Conservation (phyloP, 2,329 filamentous ascomycete genomes). For the Coniochaeta pulveracea region DNA sequence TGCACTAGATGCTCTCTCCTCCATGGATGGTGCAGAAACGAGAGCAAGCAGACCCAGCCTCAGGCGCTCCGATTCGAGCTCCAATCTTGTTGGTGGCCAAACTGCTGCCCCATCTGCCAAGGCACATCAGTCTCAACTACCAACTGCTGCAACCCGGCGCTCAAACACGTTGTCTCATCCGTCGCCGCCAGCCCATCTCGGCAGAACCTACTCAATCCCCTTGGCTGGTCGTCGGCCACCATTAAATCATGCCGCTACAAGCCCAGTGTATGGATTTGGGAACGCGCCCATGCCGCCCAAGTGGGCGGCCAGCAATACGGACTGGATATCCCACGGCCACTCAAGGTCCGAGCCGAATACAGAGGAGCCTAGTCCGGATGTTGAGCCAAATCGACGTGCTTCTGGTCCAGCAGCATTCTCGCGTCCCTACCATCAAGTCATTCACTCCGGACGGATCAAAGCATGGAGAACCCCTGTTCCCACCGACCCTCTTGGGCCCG, state of each 20-base stretch:
- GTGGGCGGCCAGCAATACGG: no score
- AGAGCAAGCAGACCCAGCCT: no score
- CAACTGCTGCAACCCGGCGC: no score
- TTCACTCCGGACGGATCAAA: slow-evolving; percentile 2
- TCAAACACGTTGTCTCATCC: no score
- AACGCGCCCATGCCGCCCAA: neutral
- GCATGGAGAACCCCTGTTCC: neutral
- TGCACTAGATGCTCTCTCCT: neutral
- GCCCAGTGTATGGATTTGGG: neutral
- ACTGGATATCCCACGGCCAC: no score
- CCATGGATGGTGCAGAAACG: no score
- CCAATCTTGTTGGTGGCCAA: no score
- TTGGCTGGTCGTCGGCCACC: neutral
- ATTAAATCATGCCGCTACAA: neutral
- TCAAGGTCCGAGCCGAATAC: no score
- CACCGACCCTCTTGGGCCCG: neutral
- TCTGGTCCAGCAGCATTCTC: neutral
- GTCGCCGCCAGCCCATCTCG: neutral
- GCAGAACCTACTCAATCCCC: neutral
- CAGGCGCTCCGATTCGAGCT: no score
- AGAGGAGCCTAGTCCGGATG: neutral
- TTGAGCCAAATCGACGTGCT: neutral
- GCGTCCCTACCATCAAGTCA: neutral
- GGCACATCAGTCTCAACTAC: no score
- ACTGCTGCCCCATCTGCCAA: no score